Conservation (phyloP, 2,329 filamentous ascomycete species). For the Colletotrichum magnum region DNA sequence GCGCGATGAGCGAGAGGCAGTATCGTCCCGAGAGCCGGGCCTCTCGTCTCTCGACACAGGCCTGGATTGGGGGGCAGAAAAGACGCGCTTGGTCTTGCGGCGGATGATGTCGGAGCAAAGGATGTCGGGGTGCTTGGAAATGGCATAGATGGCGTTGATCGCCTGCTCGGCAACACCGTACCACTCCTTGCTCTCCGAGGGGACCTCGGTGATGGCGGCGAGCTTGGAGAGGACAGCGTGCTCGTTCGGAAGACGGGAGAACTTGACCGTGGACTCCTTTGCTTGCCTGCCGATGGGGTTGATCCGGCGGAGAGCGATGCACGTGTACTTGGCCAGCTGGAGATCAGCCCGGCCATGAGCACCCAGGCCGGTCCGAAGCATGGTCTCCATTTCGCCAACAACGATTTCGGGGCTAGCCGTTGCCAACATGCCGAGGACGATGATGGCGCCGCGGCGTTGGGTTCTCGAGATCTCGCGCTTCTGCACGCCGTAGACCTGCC, state of each 20-base stretch:
- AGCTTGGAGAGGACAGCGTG: conserved; percentile 88
- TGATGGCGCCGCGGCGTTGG: conserved; percentile 93
- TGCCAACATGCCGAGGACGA: conserved; percentile 96
- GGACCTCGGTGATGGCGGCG: conserved; percentile 86
- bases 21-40: conserved; percentile 29
- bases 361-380: conserved; percentile 91
- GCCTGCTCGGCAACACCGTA: conserved; percentile 96
- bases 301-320: conserved; percentile 91
- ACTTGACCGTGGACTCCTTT: conserved; percentile 77
- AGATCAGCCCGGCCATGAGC: conserved; percentile 85
- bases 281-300: conserved; percentile 86
- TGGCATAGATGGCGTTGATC: conserved; percentile 92
- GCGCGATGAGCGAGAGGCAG: conserved; percentile 13
- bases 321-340: conserved; percentile 93
- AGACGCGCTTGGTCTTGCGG: conserved; percentile 88
- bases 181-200: conserved; percentile 95
- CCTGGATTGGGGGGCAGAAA: conserved; percentile 58
- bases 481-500: conserved; percentile 97
- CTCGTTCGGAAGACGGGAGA: conserved; percentile 89
- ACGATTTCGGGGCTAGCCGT: conserved; percentile 94
- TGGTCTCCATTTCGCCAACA: conserved; percentile 93
- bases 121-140: conserved; percentile 94
- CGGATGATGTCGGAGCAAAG: conserved; percentile 93
- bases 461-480: conserved; percentile 93
- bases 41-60: conserved; percentile 56